These are phyloP conservation scores for Cercospora sojina DNA, from an alignment of 2,329 filamentous ascomycete genomes.

Conservation along the genomic window DNA sequence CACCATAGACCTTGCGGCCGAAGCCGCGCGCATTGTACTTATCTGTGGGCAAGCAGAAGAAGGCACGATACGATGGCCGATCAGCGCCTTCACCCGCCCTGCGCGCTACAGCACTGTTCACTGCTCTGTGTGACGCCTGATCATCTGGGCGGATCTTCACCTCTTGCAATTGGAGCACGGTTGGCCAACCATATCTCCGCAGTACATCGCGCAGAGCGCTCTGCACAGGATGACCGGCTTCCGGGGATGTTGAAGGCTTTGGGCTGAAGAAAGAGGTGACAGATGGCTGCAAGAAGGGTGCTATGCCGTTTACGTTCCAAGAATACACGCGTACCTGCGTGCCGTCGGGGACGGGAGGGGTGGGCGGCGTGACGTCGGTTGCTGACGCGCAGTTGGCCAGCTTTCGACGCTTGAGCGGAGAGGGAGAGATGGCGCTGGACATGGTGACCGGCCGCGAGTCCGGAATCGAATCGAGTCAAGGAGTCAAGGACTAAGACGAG, in stretches of 20 bases:
- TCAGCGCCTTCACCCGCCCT: slow-evolving; percentile 22
- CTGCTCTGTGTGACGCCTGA: slow-evolving; percentile 40
- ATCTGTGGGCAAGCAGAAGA: slow-evolving; percentile 52
- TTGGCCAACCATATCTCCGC: slow-evolving; percentile 47
- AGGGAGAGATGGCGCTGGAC: slow-evolving; percentile 32
- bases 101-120: slow-evolving; percentile 41
- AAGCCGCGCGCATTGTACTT: slow-evolving; percentile 52
- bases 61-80: slow-evolving; percentile 45
- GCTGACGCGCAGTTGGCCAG: not conserved
- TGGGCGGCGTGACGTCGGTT: not conserved
- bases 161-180: slow-evolving; percentile 51
- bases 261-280: slow-evolving; percentile 44
- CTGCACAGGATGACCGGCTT: not conserved
- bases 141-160: slow-evolving; percentile 50
- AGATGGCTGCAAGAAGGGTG: slow-evolving; percentile 43
- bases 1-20: slow-evolving; percentile 54
- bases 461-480: not conserved
- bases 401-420: slow-evolving; percentile 33
- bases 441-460: not conserved
- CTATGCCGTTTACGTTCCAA: slow-evolving; percentile 53
- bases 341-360: not conserved
- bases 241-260: not conserved
- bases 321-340: slow-evolving; percentile 43
- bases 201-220: slow-evolving; percentile 43
- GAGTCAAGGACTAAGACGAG: not conserved